These are phyloP conservation scores for Fusarium buharicum DNA, from an alignment of 2,329 filamentous ascomycete genomes.

Conservation along the genomic window DNA sequence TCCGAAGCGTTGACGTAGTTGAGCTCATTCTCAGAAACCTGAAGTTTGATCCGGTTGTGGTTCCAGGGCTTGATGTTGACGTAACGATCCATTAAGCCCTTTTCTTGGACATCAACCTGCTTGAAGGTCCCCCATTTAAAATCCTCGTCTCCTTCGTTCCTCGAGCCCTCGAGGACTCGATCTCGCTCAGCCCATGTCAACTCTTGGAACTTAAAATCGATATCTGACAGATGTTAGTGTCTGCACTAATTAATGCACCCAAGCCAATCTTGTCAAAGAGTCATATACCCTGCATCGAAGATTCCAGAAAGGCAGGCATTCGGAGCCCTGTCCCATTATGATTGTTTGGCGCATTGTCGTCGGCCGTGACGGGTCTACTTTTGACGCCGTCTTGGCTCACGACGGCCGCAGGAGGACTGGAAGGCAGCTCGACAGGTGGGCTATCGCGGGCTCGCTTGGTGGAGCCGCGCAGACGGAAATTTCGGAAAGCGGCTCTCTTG, in stretches of 20 bases:
- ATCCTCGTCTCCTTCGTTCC: constrained; percentile 50
- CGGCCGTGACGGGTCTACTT: constrained; percentile 40
- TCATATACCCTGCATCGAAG: constrained; percentile 52
- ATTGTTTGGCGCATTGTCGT: constrained; percentile 28
- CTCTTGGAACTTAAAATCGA: constrained; percentile 63
- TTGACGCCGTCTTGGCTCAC: constrained; percentile 52
- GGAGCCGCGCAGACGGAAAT: constrained; percentile 57
- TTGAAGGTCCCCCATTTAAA: constrained; percentile 52
- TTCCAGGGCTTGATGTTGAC: constrained; percentile 90
- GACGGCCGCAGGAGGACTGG: constrained; percentile 48
- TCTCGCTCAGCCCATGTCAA: constrained; percentile 64
- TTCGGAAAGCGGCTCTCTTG: constrained; percentile 56
- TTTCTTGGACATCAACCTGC: constrained; percentile 47
- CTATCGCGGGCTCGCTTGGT: constrained; percentile 59
- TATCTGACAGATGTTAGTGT: constrained; percentile 51
- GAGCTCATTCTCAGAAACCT: constrained; percentile 76
- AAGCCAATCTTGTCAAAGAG: not conserved
- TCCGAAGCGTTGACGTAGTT: constrained; percentile 88
- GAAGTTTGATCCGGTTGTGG: constrained; percentile 83
- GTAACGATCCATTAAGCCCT: constrained; percentile 77
- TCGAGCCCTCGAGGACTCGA: constrained; percentile 55
- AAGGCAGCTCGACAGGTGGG: constrained; percentile 51
- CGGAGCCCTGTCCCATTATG: constrained; percentile 29
- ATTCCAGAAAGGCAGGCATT: constrained; percentile 55
- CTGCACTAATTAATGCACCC: not conserved